Conservation (phyloP, 257 asterid genomes). For the Solanum peruvianum region DNA sequence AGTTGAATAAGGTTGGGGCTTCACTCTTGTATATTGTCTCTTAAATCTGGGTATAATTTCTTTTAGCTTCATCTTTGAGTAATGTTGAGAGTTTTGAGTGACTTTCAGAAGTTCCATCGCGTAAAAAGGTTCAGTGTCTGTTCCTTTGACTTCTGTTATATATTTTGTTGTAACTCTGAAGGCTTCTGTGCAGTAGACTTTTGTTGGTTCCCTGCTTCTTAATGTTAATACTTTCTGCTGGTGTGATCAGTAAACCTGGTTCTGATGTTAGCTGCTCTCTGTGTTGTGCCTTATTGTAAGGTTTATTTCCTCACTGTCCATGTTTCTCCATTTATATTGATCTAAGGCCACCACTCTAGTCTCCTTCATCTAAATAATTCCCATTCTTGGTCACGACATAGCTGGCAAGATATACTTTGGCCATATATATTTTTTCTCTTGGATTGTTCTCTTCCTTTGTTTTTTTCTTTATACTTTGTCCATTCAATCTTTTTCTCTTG, state of each 20-base stretch:
- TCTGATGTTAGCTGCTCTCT: constrained; percentile 4
- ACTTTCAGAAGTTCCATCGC: not conserved
- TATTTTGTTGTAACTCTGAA: not conserved
- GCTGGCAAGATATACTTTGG: not conserved
- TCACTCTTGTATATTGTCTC: constrained; percentile 10
- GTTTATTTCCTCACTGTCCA: not conserved
- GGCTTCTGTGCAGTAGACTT: constrained; percentile 3
- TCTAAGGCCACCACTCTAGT: not conserved
- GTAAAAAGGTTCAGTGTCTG: not conserved
- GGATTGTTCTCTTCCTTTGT: not conserved
- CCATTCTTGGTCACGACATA: not conserved
- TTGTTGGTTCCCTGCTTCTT: constrained; percentile 23
- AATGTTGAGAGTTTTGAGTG: not conserved
- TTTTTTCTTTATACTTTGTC: not conserved
- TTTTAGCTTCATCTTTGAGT: not conserved
- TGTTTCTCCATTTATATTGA: not conserved
- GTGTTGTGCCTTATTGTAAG: not conserved
- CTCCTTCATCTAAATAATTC: not conserved
- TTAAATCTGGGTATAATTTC: not conserved
- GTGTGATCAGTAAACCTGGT: not conserved
- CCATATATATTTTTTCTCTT: not conserved
- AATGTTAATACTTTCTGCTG: not conserved
- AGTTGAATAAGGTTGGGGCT: constrained; percentile 10
- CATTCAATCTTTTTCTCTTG: not conserved
- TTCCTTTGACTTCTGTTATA: not conserved